phyloP scores from a whole-genome alignment of 164 flowering plant genomes.

The Paratinospora sagittata region DNA sequence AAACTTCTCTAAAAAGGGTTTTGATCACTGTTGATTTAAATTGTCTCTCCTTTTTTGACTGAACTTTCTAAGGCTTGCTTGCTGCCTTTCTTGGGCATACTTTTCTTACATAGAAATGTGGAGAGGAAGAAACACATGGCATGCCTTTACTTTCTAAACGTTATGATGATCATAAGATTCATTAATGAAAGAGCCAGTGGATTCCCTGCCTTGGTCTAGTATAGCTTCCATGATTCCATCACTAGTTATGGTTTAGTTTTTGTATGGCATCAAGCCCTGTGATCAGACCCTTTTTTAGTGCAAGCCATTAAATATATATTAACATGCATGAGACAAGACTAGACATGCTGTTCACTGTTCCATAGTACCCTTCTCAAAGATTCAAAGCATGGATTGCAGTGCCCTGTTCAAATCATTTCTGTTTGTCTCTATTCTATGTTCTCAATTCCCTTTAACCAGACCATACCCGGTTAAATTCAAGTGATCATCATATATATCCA shows the following conservation, averaged over 20 bases:
- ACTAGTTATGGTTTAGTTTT: neutral
- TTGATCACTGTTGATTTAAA: neutral
- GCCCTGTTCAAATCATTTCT: no score
- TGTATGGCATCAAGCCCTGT: no score
- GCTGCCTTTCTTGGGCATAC: neutral
- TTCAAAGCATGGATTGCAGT: no score
- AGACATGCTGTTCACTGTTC: neutral
- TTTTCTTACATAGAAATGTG: conserved; percentile 13
- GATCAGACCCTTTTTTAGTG: no score
- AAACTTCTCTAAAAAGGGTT: neutral
- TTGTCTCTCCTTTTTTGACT: conserved; percentile 10
- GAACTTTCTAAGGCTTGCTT: conserved; percentile 11
- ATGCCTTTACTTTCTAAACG: neutral
- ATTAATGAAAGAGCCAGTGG: neutral
- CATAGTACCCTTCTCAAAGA: no score
- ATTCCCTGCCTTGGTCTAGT: neutral
- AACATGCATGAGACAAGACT: neutral
- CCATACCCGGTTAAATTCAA: no score
- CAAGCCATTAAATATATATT: neutral
- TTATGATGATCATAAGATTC: no score
- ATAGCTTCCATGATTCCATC: neutral
- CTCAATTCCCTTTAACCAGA: no score
- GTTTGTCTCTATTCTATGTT: no score
- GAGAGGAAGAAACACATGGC: neutral
- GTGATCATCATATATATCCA: no score